phyloP scores from a whole-genome alignment of 2,329 filamentous ascomycete genomes.

The Fusarium sp. region DNA sequence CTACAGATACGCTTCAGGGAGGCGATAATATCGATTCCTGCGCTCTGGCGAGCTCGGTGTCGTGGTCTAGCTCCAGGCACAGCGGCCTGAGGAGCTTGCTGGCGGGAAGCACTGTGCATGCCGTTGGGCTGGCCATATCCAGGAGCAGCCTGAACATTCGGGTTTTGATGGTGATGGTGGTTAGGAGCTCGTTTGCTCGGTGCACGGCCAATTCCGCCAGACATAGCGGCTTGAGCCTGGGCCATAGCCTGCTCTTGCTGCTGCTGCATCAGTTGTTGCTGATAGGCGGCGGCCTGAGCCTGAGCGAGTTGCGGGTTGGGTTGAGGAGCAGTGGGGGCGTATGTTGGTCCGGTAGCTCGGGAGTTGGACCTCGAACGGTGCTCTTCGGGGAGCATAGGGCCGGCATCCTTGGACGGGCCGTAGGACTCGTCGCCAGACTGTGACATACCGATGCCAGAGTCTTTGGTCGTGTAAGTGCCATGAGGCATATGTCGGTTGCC shows the following conservation, averaged over 20 bases:
- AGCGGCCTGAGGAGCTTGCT: constrained; percentile 50
- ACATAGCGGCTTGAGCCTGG: constrained; percentile 81
- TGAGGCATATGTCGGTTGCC: constrained; percentile 68
- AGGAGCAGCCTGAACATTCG: constrained; percentile 41
- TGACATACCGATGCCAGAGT: constrained; percentile 72
- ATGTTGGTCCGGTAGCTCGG: constrained; percentile 65
- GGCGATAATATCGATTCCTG: constrained; percentile 81
- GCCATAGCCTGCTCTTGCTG: constrained; percentile 89
- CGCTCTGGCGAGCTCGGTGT: constrained; percentile 82
- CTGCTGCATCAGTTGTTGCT: constrained; percentile 76
- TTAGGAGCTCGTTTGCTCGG: constrained; percentile 74
- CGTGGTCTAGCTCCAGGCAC: constrained; percentile 73
- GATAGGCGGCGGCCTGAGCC: constrained; percentile 62
- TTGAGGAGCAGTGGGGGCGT: constrained; percentile 58
- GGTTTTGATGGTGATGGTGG: constrained; percentile 45
- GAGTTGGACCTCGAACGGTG: constrained; percentile 77
- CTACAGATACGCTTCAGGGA: constrained; percentile 91
- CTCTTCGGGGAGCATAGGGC: constrained; percentile 73
- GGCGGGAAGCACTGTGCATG: constrained; percentile 51
- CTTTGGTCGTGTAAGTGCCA: constrained; percentile 63
- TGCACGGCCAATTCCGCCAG: constrained; percentile 75
- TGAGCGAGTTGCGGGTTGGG: constrained; percentile 46
- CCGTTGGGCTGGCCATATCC: constrained; percentile 50
- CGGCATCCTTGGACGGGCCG: constrained; percentile 63
- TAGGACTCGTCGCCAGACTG: constrained; percentile 68